Evolutionary conservation across 176 grass and related monocot genomes (phyloP).

Genomic region (Oryza glaberrima): DNA sequence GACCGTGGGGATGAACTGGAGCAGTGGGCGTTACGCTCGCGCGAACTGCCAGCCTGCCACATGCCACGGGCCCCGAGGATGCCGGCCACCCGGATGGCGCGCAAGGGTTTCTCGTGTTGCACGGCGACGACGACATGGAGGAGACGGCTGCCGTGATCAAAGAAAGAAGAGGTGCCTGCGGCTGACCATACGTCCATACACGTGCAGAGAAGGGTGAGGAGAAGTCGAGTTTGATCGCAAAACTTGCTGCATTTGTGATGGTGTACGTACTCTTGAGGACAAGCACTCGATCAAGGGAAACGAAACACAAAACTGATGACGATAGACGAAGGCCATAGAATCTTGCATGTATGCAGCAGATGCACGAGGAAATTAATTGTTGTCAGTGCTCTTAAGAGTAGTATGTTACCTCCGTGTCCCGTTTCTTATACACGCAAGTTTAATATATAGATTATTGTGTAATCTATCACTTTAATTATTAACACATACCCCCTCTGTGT

Average conservation of each 20-base stretch:
- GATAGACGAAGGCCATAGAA: background rate
- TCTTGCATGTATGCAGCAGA: background rate
- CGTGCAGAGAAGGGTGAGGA: background rate
- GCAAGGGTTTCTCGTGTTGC: constrained; percentile 10
- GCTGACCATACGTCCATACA: background rate
- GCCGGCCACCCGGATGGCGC: background rate
- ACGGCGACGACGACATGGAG: background rate
- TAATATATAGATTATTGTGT: too few relatives aligned
- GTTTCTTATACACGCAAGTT: background rate
- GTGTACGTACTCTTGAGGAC: background rate
- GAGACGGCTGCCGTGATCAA: too few relatives aligned
- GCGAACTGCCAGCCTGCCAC: background rate
- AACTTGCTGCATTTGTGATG: background rate
- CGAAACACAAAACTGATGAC: background rate
- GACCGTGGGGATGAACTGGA: background rate
- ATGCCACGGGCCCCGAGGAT: background rate
- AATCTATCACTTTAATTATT: too few relatives aligned
- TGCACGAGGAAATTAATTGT: background rate
- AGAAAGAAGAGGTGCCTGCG: too few relatives aligned
- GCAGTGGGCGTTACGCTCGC: constrained; percentile 26
- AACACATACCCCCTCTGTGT: too few relatives aligned
- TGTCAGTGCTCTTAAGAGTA: background rate
- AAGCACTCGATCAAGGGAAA: background rate
- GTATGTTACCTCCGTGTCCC: background rate
- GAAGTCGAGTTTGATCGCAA: background rate